Base-by-base conservation (phyloP, 2,329 filamentous ascomycete species). In the Pleoardoris graminearum region DNA sequence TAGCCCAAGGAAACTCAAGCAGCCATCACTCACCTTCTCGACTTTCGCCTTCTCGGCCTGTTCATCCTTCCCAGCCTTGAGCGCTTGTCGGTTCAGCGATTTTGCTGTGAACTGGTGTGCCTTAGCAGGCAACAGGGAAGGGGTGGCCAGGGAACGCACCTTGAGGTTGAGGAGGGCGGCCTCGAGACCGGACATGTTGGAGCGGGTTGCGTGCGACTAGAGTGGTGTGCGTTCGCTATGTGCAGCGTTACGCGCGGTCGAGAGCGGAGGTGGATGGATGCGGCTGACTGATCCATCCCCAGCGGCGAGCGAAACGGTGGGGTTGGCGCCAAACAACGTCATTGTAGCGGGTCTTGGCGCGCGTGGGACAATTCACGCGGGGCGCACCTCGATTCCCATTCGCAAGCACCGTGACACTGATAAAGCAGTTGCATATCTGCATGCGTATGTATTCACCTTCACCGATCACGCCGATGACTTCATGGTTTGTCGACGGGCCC, bases 151-250 rank as follows among this genome's bases (percentile, higher is more conserved):
- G 42, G 16, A 17, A 43, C 55, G 69, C 54, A 82, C 82, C 77
- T 85, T 85, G 55, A 85, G 76, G 67, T 85, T 84, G 74, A 85
- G 84, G 35, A 85, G 78, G 21, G 82, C 81, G 66, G 84, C 84
- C 68, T 85, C 82, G 51, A 85, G 78, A 55, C 82, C 82, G 27
- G 82, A 84, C 82, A 85, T 85, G 51, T 43, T 67, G 61, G 36
- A 39, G 22, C n/a, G 22, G 16, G 50, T 30, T 27, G 45, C 19
- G 39, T 4, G 44, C 39, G 45, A 38, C 33, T 47, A 21, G 44
- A 50, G 29, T 43, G 12, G 8, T 33, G 14, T 44, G 27, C 43
- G 55, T 57, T 48, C 55, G 36, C 19, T n/a, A 22, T 17, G 17
- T 58, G 50, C 41, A 50, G 12, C 30, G 54, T 51, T 27, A 14